Conservation (phyloP, 306 rosid species). For the Neltuma alba region DNA sequence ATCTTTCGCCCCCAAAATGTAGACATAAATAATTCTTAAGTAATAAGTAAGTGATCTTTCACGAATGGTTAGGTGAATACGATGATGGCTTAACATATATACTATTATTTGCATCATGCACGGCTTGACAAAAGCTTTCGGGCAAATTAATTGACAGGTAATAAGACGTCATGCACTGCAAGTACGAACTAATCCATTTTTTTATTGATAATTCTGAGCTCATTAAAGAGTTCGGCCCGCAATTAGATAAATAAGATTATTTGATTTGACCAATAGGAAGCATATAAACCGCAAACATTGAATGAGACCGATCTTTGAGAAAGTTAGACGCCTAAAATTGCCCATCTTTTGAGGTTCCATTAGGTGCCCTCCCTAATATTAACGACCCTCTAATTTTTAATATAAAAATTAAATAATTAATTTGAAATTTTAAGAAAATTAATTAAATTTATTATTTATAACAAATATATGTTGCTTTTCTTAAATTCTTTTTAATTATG, state of each 20-base stretch:
- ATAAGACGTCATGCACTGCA: background rate
- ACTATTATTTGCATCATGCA: too few relatives aligned
- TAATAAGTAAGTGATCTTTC: background rate
- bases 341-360: background rate
- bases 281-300: background rate
- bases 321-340: background rate
- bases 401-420: too few relatives aligned
- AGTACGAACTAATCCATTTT: background rate
- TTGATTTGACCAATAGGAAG: conserved; percentile 7
- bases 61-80: background rate
- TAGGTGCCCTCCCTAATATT: background rate
- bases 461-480: too few relatives aligned
- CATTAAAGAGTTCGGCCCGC: background rate
- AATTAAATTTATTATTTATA: too few relatives aligned
- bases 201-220: background rate
- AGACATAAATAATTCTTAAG: background rate
- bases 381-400: too few relatives aligned
- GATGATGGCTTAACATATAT: background rate
- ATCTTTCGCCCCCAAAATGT: background rate
- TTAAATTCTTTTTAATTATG: too few relatives aligned
- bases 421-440: too few relatives aligned
- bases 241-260: background rate
- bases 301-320: background rate
- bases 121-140: background rate
- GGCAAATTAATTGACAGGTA: background rate